Evolutionary conservation across 2,329 filamentous ascomycete species (phyloP), one percentile per base, ranked within the genome.

Genomic region (Colletotrichum sp.): DNA sequence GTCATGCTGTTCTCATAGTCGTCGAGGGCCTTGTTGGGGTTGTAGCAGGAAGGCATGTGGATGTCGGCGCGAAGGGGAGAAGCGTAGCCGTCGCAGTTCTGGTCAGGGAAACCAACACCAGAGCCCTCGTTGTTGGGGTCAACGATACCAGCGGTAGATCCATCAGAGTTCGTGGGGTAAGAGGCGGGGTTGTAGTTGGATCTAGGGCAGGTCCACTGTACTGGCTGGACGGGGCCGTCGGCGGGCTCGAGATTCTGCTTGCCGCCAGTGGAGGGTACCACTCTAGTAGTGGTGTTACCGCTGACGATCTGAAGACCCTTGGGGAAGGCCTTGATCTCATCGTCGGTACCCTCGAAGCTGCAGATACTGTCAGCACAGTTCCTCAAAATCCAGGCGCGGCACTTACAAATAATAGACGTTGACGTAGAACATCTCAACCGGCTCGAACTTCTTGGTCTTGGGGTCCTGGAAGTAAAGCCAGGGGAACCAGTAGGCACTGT

Each of bases 401-500:
- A 80, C 88, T 83, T 81, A 91, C 90, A 94, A 93, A 86, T 96
- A 96, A 87, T 97, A 97, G 77, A 91, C 90, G 81, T 93, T 93
- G 90, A 93, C 92, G 82, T 95, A 95, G 80, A 93, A 92, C 77
- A 94, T 85, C 60, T 92, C 88, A 21, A 96, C 94, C 44, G 89
- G 88, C 83, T 93, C 90, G 79, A 95, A 91, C 68, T 88, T 89
- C 65, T 90, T 90, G 78, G 92, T 91, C 79, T 89, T 85, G 80
- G 91, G 89, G 78, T 94, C 90, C 79, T 89, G 86, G 84, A 93
- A 95, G 85, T 93, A 96, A 4, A 96, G 85, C 32, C 88, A 87
- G 2, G 95, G 94, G 72, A 93, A 92, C 95, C 95, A 96, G 87
- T 96, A 96, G 84, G 93, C 93, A 79, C 91, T 94, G 82, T 92